Evolutionary conservation across 495 filamentous ascomycete genomes (phyloP), one percentile per base, ranked within the genome.

Genomic region (Penicillium arizonense): DNA sequence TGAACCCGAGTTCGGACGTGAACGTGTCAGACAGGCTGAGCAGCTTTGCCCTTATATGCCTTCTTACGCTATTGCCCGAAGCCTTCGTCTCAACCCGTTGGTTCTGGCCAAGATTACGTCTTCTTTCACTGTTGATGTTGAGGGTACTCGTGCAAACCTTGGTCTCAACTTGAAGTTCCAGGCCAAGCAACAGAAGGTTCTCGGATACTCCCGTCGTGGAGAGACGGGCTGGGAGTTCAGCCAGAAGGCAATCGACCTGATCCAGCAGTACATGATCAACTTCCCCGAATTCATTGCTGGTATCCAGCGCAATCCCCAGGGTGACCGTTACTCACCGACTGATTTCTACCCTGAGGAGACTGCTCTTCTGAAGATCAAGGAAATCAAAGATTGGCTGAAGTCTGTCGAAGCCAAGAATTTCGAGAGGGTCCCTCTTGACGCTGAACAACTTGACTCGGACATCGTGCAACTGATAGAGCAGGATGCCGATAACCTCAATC

Each of bases 161-260:
- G 95, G 95, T 8, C 77, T 99, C 36, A 99, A 97, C 63, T 76
- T 99, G 52, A 99, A 99, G 65, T 97, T 97, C 50, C 93, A 99
- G 67, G 87, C 86, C 0, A 90, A 86, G 70, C 95, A 97, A 71
- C 82, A 90, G 49, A 99, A 99, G 69, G 95, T 99, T 5, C 77
- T 97, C 13, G 95, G 95, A 5, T 99, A 97, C 66, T 96, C 93
- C 14, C 90, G 91, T 53, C 88, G 89, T 43, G 84, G 83, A 14
- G 77, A 83, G 11, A 85, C 79, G 12, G 95, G 95, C 8, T 99
- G 95, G 95, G 95, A 97, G 69, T 97, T 94, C 63, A 96, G 90
- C 61, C 77, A 82, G 47, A 90, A 92, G 59, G 90, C 95, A 8
- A 76, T 96, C 40, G 77, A 83, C 5, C 72, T 99, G 51, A 77